Evolutionary conservation across 768 basidiomycete genomes (phyloP).

Genomic region (Aureoboletus auriporus): DNA sequence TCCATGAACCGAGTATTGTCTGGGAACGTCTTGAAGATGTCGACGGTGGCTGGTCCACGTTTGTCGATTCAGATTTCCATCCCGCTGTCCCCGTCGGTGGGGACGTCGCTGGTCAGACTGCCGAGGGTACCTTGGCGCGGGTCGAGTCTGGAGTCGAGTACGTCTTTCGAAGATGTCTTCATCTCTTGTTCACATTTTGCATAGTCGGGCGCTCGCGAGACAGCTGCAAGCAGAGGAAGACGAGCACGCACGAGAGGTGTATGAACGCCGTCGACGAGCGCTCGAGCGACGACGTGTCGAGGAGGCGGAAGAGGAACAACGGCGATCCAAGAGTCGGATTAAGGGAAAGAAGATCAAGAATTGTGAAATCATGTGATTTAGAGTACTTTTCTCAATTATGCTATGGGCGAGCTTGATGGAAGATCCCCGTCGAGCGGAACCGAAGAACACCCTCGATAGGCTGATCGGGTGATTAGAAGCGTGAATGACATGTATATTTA

Average conservation of each 20-base stretch:
- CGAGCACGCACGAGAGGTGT: slow-evolving; percentile 39
- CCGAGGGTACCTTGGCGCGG: slow-evolving; percentile 53
- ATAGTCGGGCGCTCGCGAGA: slow-evolving; percentile 63
- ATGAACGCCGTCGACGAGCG: slow-evolving; percentile 30
- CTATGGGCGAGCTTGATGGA: no score
- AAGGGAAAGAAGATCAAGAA: no score
- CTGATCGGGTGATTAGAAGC: no score
- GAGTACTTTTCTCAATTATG: no score
- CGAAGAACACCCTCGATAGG: no score
- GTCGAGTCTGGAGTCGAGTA: slow-evolving; percentile 42
- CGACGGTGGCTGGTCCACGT: slow-evolving; percentile 72
- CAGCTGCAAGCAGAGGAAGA: slow-evolving; percentile 84
- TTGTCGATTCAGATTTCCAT: slow-evolving; percentile 71
- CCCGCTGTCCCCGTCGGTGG: slow-evolving; percentile 68
- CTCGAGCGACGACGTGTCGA: slow-evolving; percentile 16
- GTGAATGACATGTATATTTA: no score
- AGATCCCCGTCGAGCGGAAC: no score
- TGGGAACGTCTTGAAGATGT: slow-evolving; percentile 92
- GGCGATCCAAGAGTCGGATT: not conserved
- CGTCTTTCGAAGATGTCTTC: slow-evolving; percentile 56
- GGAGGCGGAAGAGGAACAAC: slow-evolving; percentile 13
- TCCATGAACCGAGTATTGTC: slow-evolving; percentile 71
- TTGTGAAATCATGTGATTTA: no score
- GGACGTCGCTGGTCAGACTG: slow-evolving; percentile 73
- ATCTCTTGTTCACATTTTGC: not conserved